Conservation (phyloP, 805 yeast species). For the Candida ipomoeae region DNA sequence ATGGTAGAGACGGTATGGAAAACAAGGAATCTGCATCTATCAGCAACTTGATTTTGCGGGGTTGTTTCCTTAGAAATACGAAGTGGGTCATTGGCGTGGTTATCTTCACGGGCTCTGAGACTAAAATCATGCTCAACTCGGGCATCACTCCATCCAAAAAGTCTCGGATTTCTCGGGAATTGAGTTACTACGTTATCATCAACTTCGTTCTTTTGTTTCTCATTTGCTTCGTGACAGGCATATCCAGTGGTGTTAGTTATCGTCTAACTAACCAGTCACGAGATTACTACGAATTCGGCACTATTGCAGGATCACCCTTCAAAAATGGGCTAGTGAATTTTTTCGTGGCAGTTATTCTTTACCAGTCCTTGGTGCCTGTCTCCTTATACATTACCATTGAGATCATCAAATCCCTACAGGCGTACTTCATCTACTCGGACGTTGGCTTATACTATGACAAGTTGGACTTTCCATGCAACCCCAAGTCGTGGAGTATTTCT, state of each 20-base stretch:
- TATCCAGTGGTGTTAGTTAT: constrained; percentile 68
- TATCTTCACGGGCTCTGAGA: constrained; percentile 70
- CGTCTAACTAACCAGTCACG: constrained; percentile 46
- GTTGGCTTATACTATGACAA: constrained; percentile 62
- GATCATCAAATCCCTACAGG: constrained; percentile 73
- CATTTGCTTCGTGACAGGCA: constrained; percentile 65
- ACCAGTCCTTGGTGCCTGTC: constrained; percentile 76
- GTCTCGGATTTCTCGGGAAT: constrained; percentile 68
- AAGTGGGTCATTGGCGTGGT: constrained; percentile 81
- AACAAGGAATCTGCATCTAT: constrained; percentile 62
- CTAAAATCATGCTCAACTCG: constrained; percentile 77
- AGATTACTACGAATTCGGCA: constrained; percentile 63
- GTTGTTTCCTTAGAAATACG: constrained; percentile 74
- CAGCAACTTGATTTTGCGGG: constrained; percentile 67
- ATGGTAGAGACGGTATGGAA: constrained; percentile 18
- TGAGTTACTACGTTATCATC: constrained; percentile 64
- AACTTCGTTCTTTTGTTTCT: constrained; percentile 63
- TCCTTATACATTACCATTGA: constrained; percentile 76
- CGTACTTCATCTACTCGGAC: constrained; percentile 70
- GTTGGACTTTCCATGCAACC: constrained; percentile 72
- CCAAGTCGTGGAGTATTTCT: constrained; percentile 78
- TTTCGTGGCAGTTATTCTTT: constrained; percentile 67
- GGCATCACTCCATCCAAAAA: constrained; percentile 76
- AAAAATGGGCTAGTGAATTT: constrained; percentile 65
- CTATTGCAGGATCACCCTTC: constrained; percentile 61